Evolutionary conservation across 2,329 filamentous ascomycete species (phyloP).

Genomic region (Rhynchosporium graminicola): DNA sequence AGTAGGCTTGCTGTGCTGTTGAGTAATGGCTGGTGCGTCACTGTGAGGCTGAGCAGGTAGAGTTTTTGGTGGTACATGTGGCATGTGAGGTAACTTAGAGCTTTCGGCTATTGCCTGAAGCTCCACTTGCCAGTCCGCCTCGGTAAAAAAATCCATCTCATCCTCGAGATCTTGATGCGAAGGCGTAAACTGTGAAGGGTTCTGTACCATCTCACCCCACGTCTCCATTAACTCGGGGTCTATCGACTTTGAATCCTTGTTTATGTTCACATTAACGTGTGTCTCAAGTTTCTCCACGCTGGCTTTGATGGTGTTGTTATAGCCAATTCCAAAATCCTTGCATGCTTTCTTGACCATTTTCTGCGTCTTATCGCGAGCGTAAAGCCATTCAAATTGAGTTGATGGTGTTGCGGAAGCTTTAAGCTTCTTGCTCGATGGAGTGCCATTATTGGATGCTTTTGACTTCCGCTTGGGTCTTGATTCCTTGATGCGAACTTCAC

Average conservation of each 20-base stretch:
- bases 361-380: constrained; percentile 21
- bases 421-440: constrained; percentile 20
- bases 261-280: constrained; percentile 26
- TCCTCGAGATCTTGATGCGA: not conserved
- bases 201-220: constrained; percentile 23
- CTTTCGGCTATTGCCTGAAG: not conserved
- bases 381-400: constrained; percentile 23
- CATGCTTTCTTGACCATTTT: constrained; percentile 27
- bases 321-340: constrained; percentile 29
- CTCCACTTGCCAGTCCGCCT: not conserved
- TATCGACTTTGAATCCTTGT: constrained; percentile 5
- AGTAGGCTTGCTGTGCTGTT: not conserved
- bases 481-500: constrained; percentile 3
- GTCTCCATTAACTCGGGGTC: constrained; percentile 15
- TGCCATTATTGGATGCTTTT: constrained; percentile 9
- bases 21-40: not conserved
- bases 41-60: no score
- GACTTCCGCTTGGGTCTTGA: constrained; percentile 23
- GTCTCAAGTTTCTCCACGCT: constrained; percentile 26
- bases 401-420: constrained; percentile 10
- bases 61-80: no score
- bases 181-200: not conserved
- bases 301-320: constrained; percentile 23
- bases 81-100: not conserved
- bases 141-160: not conserved